These are phyloP conservation scores for Trametes elegans DNA, from an alignment of 768 basidiomycete genomes.

Conservation along the genomic window DNA sequence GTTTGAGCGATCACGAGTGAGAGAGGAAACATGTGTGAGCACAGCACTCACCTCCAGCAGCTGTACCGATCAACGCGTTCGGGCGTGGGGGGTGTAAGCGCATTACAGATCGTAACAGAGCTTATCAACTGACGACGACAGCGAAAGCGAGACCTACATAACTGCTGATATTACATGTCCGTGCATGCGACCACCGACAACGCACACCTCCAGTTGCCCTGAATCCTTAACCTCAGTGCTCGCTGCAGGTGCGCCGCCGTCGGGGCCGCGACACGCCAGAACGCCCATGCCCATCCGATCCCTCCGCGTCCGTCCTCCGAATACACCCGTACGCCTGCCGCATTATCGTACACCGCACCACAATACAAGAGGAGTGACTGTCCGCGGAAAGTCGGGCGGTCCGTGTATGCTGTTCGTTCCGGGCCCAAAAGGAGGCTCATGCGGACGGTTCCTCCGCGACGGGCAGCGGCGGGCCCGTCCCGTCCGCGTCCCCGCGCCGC, in stretches of 20 bases:
- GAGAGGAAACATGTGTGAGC: too few species aligned
- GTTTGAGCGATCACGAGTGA: too few species aligned
- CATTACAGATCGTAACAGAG: conserved; percentile 10
- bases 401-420: too few species aligned
- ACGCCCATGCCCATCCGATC: background rate
- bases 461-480: conserved; percentile 25
- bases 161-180: conserved; percentile 3
- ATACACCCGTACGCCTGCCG: background rate
- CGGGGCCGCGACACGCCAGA: background rate
- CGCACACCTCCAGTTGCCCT: background rate
- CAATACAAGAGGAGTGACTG: background rate
- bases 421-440: too few species aligned
- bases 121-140: background rate
- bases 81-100: too few species aligned
- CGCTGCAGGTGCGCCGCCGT: background rate
- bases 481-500: conserved; percentile 15
- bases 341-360: background rate
- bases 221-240: background rate
- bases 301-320: background rate
- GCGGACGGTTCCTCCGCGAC: conserved; percentile 20
- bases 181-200: background rate
- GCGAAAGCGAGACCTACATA: conserved; percentile 1
- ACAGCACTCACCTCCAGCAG: too few species aligned
- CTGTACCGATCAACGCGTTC: too few species aligned
- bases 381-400: too few species aligned